Evolutionary conservation across 176 grass and related monocot genomes (phyloP), one percentile per base, ranked within the genome.

Genomic region (Aegilops longissima): DNA sequence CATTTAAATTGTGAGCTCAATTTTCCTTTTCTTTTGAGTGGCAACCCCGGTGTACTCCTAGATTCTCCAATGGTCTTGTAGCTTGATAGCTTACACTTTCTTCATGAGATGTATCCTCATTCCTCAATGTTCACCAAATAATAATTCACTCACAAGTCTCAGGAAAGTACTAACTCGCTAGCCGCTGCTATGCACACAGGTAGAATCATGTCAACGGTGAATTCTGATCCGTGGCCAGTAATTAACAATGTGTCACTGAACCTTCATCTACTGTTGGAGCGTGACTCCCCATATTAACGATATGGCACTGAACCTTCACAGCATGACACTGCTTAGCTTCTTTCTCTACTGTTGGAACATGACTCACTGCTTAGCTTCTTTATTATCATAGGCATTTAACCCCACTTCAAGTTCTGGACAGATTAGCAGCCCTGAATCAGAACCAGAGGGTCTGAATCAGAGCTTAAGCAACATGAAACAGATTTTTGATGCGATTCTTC

Each of bases 121-220:
- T 45, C 9, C 14, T 74, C 73, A 76, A 62, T 87, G 83, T 84
- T 87, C 51, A 29, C 82, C 85, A 84, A 88, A 62, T 81, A 39
- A 51, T 51, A 51, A 51, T 1, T 51, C 47, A 51, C 47, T 14
- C 47, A 47, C 12, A 51, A 13, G 47, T 51, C 12, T 16, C 13
- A 51, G 47, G 1, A 51, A 49, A 4, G 12, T 12, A 47, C 45
- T 49, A 4, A 49, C 27, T 27, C 27, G 27, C 45, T 49, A 14
- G 45, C 44, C 44, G 44, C 11, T 12, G 44, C 44, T 45, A 45
- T 45, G 4, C 4, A 49, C 45, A 14, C 47, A 51, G 47, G 47
- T 51, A 5, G 13, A 51, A 51, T 51, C 12, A 51, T 51, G 45
- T 49, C 45, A 49, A 49, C 45, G 14, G 12, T 14, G 45, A 14